Percentiles rank a stretch among this genome's conserved stretches.
phyloP scores from a whole-genome alignment of 345 rosid species.

The Mangifera indica region DNA sequence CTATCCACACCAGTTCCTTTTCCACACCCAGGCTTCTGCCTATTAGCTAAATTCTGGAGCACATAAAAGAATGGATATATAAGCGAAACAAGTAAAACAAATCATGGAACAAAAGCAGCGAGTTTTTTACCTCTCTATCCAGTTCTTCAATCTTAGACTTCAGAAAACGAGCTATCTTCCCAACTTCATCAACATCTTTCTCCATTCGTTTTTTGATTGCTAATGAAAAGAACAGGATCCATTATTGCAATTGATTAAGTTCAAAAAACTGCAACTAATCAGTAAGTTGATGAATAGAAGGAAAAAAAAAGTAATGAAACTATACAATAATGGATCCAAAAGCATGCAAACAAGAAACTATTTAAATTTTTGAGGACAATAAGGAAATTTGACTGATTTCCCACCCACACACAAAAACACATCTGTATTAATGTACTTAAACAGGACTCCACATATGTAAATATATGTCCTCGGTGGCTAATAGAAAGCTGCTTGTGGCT shows the following conservation, averaged over 20 bases:
- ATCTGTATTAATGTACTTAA: neutral
- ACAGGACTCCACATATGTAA: neutral
- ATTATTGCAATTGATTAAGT: constrained; percentile 12
- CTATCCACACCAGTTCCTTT: constrained; percentile 93
- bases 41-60: constrained; percentile 72
- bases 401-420: neutral
- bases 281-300: neutral
- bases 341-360: neutral
- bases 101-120: constrained; percentile 7
- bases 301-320: constrained; percentile 1
- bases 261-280: neutral
- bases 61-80: constrained; percentile 9
- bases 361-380: constrained; percentile 1
- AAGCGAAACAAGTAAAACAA: constrained; percentile 11
- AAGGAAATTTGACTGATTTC: neutral
- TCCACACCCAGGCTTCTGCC: constrained; percentile 90
- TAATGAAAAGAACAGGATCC: constrained; percentile 31
- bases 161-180: constrained; percentile 62
- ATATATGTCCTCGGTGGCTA: neutral
- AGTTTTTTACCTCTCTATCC: constrained; percentile 65
- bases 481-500: neutral
- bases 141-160: constrained; percentile 86
- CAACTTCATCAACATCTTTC: constrained; percentile 94
- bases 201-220: constrained; percentile 95
- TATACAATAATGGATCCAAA: neutral